Percentiles rank a stretch among this genome's conserved stretches.
Conservation (phyloP, 2,329 filamentous ascomycete genomes). For the Pyricularia pennisetigena region DNA sequence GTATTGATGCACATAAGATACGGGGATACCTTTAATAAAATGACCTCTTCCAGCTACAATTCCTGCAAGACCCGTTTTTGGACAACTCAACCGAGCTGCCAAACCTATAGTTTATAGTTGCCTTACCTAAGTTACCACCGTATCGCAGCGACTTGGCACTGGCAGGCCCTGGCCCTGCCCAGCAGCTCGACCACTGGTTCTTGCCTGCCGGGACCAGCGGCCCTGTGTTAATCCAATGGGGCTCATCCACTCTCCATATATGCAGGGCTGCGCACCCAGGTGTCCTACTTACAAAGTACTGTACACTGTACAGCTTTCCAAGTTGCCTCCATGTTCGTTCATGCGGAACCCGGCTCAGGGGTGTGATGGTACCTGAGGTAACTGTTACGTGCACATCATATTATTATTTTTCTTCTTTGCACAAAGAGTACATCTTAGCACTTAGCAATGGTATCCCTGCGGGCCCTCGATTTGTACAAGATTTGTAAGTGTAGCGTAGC, state of each 20-base stretch:
- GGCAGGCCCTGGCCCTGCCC: neutral
- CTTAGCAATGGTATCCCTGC: too few relatives aligned
- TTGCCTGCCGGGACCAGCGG: neutral
- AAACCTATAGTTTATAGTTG: neutral
- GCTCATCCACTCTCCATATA: neutral
- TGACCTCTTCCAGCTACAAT: too few relatives aligned
- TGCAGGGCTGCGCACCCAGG: neutral
- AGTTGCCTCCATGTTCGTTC: neutral
- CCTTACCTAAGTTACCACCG: neutral
- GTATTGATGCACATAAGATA: too few relatives aligned
- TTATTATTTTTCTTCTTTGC: too few relatives aligned
- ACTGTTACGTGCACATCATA: neutral
- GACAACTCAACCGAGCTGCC: neutral
- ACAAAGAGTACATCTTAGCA: too few relatives aligned
- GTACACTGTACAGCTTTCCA: neutral
- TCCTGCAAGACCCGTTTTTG: neutral
- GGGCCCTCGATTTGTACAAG: too few relatives aligned
- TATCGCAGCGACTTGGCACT: neutral
- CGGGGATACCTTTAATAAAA: too few relatives aligned
- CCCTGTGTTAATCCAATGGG: neutral
- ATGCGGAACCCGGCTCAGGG: neutral
- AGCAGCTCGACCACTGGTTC: neutral
- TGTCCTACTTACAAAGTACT: neutral
- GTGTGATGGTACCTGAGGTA: neutral
- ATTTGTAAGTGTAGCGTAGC: too few relatives aligned